Evolutionary conservation across 345 rosid species (phyloP).

Genomic region (Syzygium oleosum): DNA sequence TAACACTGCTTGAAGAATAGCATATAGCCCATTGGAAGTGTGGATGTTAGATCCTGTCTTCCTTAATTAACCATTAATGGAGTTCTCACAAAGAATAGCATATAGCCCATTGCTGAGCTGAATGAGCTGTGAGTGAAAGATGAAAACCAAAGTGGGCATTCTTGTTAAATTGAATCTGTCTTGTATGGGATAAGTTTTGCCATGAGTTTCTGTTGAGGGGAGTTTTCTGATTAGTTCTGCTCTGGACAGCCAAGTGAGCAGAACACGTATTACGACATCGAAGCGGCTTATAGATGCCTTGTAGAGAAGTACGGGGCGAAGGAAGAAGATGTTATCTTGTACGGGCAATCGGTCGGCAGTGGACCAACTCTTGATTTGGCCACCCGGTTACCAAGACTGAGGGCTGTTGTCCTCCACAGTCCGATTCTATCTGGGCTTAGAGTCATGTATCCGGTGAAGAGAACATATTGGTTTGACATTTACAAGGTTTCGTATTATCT

Average conservation of each 20-base stretch:
- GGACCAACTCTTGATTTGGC: conserved; percentile 93
- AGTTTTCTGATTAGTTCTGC: neutral
- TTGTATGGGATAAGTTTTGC: neutral
- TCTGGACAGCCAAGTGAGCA: conserved; percentile 74
- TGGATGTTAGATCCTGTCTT: neutral
- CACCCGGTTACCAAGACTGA: conserved; percentile 47
- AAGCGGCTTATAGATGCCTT: conserved; percentile 81
- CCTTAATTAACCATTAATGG: neutral
- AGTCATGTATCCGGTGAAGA: conserved; percentile 87
- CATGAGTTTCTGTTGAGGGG: neutral
- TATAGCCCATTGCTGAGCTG: neutral
- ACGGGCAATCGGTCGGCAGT: conserved; percentile 93
- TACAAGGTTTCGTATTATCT: conserved; percentile 44
- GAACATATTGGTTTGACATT: conserved; percentile 94
- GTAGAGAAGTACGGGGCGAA: conserved; percentile 65
- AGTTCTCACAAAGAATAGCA: neutral
- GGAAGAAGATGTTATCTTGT: conserved; percentile 79
- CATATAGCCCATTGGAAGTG: neutral
- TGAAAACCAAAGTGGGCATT: neutral
- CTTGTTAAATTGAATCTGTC: neutral
- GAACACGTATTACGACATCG: conserved; percentile 79
- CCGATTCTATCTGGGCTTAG: conserved; percentile 87
- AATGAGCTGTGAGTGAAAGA: neutral
- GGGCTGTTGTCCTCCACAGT: conserved; percentile 96
- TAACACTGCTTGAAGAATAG: neutral